Evolutionary conservation across 2,329 filamentous ascomycete genomes (phyloP).

Genomic region (Fusarium fujikuroi): DNA sequence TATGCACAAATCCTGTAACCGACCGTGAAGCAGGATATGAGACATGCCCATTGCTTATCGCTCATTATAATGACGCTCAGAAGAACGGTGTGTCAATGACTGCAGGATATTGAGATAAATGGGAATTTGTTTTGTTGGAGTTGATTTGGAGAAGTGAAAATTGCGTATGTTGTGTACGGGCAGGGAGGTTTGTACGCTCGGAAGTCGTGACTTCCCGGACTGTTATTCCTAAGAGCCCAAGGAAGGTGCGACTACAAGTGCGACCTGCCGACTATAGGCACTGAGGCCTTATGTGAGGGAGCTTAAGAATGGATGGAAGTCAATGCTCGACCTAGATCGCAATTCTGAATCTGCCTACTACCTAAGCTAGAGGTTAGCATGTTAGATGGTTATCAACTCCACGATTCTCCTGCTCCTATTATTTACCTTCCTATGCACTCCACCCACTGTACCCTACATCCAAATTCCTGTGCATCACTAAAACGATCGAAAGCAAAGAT

Average conservation of each 20-base stretch:
- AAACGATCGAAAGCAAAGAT: neutral
- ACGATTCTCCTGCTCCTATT: constrained; percentile 1
- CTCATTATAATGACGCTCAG: neutral
- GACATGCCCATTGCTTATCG: neutral
- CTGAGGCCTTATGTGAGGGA: neutral
- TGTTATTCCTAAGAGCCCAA: neutral
- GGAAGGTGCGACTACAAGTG: constrained; percentile 5
- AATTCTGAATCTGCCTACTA: neutral
- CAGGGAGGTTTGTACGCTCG: constrained; percentile 1
- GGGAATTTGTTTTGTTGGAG: neutral
- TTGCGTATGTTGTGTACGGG: constrained; percentile 9
- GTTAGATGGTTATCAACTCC: neutral
- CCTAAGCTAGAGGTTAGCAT: neutral
- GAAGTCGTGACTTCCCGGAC: constrained; percentile 18
- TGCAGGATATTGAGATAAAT: neutral
- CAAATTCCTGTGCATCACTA: constrained; percentile 16
- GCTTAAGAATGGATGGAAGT: neutral
- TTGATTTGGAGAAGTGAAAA: neutral
- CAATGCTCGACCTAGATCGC: neutral
- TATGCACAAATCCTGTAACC: neutral
- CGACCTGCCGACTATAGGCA: neutral
- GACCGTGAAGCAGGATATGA: neutral
- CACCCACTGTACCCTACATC: constrained; percentile 1
- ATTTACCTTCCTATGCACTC: neutral
- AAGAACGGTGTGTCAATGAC: neutral